These are phyloP conservation scores for Gillenia trifoliata DNA, from an alignment of 306 rosid species.

Conservation along the genomic window DNA sequence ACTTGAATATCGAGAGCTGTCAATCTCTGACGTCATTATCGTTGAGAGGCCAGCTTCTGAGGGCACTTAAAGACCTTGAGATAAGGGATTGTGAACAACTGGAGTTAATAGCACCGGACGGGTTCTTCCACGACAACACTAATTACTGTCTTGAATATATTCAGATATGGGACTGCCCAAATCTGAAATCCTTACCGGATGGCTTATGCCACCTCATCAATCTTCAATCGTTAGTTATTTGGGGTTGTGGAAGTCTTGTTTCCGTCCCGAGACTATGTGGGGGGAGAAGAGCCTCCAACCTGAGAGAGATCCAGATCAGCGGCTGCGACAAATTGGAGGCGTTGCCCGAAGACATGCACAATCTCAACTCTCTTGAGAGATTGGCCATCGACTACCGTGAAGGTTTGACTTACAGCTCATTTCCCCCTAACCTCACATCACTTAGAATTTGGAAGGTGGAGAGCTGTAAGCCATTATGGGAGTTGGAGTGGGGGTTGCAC, in stretches of 20 bases:
- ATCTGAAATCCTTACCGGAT: background rate
- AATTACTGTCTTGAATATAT: background rate
- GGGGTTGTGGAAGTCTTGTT: accelerated
- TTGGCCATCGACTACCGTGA: background rate
- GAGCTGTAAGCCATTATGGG: background rate
- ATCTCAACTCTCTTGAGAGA: slow-evolving; percentile 5
- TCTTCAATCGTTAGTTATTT: accelerated
- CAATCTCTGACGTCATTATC: slow-evolving; percentile 15
- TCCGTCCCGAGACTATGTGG: background rate
- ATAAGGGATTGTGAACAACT: background rate
- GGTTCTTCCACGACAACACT: background rate
- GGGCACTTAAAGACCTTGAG: background rate
- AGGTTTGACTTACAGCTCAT: background rate
- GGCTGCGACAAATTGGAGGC: slow-evolving; percentile 4
- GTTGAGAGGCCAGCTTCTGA: background rate
- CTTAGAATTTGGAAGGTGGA: background rate
- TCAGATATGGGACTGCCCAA: accelerated
- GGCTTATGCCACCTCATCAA: background rate
- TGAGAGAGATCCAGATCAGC: accelerated
- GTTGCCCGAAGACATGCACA: slow-evolving; percentile 1
- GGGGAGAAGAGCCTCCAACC: background rate
- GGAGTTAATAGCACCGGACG: background rate
- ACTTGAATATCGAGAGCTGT: background rate
- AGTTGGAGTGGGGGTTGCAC: slow-evolving; percentile 1
- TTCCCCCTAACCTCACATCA: slow-evolving; percentile 18